Evolutionary conservation across 345 rosid species (phyloP), one percentile per base, ranked within the genome.

Genomic region (Populus tremula): DNA sequence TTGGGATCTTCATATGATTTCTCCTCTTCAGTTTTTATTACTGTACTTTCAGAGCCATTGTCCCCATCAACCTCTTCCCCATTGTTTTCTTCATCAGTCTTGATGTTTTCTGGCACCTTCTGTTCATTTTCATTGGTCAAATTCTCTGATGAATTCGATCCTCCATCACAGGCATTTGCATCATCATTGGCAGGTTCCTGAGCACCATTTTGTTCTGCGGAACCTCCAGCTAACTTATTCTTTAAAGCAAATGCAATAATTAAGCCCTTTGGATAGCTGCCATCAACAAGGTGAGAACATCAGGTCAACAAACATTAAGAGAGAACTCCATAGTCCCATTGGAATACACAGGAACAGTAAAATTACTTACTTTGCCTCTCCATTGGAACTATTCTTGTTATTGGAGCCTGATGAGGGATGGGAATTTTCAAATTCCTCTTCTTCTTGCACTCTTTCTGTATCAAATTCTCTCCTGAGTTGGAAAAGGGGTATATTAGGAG

Each of bases 181-280:
- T 31, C 86, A 66, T 69, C 85, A 39, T 74, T 74, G 5, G 73
- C 75, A 72, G 80, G 59, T 83, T 85, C 84, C 69, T 83, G 83
- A 45, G 80, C 39, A 65, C 35, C 82, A 59, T 86, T 86, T 56
- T 78, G 67, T 61, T 86, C 89, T 1, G 65, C 56, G 31, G 91
- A 76, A 70, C 10, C 85, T 63, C 81, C 93, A 81, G 88, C 77
- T 61, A 76, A 79, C 36, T 70, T 75, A 50, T 77, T 85, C 87
- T 92, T 93, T 67, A 96, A 84, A 25, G 88, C 76, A 85, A 96
- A 96, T 49, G 97, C 91, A 77, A 93, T 91, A 72, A 96, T 87
- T 80, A 96, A 86, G 69, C 96, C 98, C 88, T 89, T 92, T 36
- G 97, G 94, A 77, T 93, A 91, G 72, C 98, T 95, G 89, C 39